Evolutionary conservation across 2,329 filamentous ascomycete genomes (phyloP).

Genomic region (Xylariales sp.): DNA sequence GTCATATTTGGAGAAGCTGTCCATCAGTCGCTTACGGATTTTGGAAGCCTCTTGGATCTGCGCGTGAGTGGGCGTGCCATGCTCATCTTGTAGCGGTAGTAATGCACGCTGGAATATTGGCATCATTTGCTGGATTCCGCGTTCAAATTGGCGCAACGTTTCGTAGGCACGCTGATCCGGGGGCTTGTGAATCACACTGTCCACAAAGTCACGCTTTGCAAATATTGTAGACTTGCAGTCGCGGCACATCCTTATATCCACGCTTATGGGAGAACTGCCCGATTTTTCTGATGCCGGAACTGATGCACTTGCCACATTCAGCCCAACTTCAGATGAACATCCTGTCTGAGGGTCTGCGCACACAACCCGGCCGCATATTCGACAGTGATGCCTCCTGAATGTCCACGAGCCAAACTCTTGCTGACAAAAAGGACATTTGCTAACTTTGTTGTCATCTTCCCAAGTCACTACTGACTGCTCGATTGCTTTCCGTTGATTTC

Average conservation of each 20-base stretch:
- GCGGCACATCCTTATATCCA: constrained; percentile 89
- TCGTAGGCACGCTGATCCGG: constrained; percentile 77
- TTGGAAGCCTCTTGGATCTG: constrained; percentile 85
- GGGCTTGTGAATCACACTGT: constrained; percentile 63
- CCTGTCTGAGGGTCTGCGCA: constrained; percentile 81
- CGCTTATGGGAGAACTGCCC: constrained; percentile 40
- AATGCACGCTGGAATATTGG: constrained; percentile 81
- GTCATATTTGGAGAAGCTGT: constrained; percentile 86
- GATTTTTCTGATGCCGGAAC: constrained; percentile 40
- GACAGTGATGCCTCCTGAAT: constrained; percentile 89
- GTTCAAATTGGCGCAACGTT: constrained; percentile 81
- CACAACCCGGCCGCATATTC: constrained; percentile 88
- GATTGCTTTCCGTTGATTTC: constrained; percentile 71
- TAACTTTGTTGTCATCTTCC: constrained; percentile 83
- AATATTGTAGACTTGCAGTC: constrained; percentile 69
- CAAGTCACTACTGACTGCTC: constrained; percentile 93
- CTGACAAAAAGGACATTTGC: constrained; percentile 87
- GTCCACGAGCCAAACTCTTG: constrained; percentile 94
- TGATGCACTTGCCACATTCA: constrained; percentile 63
- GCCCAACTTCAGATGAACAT: constrained; percentile 79
- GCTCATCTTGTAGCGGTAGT: constrained; percentile 59
- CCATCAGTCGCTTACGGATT: constrained; percentile 82
- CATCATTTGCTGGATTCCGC: constrained; percentile 75
- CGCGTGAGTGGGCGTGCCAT: constrained; percentile 45
- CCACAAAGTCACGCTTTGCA: constrained; percentile 69